A percentile compares a stretch with the other conserved stretches of the same genome.
These are phyloP conservation scores for Bjerkandera adusta DNA, from an alignment of 1,284 basidiomycete species.

Conservation along the genomic window DNA sequence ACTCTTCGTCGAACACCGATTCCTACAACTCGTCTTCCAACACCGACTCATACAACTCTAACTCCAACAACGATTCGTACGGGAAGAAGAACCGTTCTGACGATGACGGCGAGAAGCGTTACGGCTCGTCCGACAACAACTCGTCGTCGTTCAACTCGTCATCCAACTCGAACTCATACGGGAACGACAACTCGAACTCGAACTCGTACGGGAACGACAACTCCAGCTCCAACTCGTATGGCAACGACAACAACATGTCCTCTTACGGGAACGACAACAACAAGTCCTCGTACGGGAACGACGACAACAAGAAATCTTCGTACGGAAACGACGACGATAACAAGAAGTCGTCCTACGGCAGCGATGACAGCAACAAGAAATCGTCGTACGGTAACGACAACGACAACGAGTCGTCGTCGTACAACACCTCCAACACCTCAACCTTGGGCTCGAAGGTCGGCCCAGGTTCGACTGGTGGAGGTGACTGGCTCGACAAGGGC, in stretches of 20 bases:
- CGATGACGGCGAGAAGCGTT: too few species aligned
- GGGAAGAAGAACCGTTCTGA: too few species aligned
- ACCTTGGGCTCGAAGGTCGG: conserved; percentile 6
- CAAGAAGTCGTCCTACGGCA: too few species aligned
- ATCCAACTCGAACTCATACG: conserved; percentile 10
- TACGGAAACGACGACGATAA: too few species aligned
- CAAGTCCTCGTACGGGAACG: too few species aligned
- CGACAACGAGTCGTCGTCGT: too few species aligned
- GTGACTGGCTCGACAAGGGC: conserved; percentile 32
- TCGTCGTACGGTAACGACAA: too few species aligned
- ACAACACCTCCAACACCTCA: too few species aligned
- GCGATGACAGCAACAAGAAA: too few species aligned
- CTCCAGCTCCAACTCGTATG: conserved; percentile 4
- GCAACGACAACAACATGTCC: not conserved
- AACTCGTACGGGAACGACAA: not conserved
- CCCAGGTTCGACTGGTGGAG: conserved; percentile 5
- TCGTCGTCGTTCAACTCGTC: not conserved
- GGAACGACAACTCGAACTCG: conserved; percentile 4
- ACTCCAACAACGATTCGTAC: too few species aligned
- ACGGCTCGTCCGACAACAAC: not conserved
- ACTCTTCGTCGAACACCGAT: conserved; percentile 9
- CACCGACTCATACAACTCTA: not conserved
- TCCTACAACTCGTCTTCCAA: conserved; percentile 4
- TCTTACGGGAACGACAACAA: too few species aligned
- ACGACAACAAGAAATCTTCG: too few species aligned